phyloP scores from a whole-genome alignment of 1,284 basidiomycete genomes.

The Grifola frondosa region DNA sequence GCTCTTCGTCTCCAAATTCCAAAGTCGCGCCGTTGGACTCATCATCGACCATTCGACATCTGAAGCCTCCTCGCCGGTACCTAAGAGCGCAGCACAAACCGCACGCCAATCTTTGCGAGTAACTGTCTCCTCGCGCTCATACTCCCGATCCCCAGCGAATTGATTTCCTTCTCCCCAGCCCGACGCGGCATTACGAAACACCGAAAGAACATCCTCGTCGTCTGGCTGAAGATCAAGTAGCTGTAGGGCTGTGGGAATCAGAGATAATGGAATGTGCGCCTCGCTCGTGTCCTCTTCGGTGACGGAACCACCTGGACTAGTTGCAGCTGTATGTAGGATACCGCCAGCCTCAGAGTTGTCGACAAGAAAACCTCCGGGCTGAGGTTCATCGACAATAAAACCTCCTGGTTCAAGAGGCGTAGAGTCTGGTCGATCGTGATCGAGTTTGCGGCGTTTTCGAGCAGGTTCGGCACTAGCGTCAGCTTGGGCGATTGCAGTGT shows the following conservation, averaged over 20 bases:
- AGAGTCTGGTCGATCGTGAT: constrained; percentile 1
- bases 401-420: constrained; percentile 13
- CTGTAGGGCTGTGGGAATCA: constrained; percentile 63
- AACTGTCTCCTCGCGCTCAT: constrained; percentile 34
- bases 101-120: constrained; percentile 69
- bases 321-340: constrained; percentile 8
- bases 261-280: constrained; percentile 47
- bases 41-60: constrained; percentile 29
- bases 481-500: constrained; percentile 10
- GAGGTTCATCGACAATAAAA: constrained; percentile 12
- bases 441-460: constrained; percentile 22
- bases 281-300: constrained; percentile 4
- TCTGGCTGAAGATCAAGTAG: constrained; percentile 62
- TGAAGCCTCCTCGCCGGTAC: constrained; percentile 24
- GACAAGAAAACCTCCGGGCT: constrained; percentile 18
- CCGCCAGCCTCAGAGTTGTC: constrained; percentile 17
- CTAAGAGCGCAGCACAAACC: constrained; percentile 67
- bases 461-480: constrained; percentile 2
- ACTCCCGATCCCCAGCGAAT: constrained; percentile 16
- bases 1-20: constrained; percentile 25
- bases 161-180: constrained; percentile 48
- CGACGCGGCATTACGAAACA: constrained; percentile 69
- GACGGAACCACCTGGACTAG: constrained; percentile 13
- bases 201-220: constrained; percentile 63
- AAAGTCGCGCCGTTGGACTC: constrained; percentile 25